Evolutionary conservation across 306 rosid genomes (phyloP).

Genomic region (Vachellia collinsii): DNA sequence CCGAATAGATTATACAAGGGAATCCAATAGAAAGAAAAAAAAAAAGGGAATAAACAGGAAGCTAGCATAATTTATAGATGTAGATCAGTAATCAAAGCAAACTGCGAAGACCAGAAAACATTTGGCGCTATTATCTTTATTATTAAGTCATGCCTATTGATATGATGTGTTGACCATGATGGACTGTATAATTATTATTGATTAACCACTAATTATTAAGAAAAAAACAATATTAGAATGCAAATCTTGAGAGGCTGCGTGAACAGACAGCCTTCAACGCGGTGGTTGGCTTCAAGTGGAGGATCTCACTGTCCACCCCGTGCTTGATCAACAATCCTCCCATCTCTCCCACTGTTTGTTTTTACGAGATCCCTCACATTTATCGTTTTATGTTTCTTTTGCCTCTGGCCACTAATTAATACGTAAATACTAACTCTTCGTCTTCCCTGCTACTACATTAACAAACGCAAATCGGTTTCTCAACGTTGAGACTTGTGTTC

Average conservation of each 20-base stretch:
- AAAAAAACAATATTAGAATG: neutral
- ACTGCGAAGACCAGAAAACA: neutral
- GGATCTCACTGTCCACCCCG: neutral
- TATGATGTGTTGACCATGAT: neutral
- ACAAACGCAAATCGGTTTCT: neutral
- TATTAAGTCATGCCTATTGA: neutral
- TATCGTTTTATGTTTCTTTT: neutral
- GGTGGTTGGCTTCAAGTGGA: neutral
- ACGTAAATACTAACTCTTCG: neutral
- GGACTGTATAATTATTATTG: neutral
- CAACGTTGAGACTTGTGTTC: neutral
- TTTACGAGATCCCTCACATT: neutral
- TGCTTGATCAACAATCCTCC: neutral
- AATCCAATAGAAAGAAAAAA: neutral
- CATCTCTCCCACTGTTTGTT: too few species aligned
- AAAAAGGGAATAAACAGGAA: neutral
- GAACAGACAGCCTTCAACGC: conserved; percentile 28
- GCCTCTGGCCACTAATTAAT: neutral
- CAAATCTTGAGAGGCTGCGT: neutral
- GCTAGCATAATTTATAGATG: neutral
- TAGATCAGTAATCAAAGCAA: neutral
- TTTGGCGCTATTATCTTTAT: neutral
- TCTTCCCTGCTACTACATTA: neutral
- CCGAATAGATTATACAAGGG: too few species aligned
- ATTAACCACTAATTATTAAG: neutral